Base-by-base conservation (phyloP, 2,329 filamentous ascomycete genomes). In the Fusarium pseudocircinatum region DNA sequence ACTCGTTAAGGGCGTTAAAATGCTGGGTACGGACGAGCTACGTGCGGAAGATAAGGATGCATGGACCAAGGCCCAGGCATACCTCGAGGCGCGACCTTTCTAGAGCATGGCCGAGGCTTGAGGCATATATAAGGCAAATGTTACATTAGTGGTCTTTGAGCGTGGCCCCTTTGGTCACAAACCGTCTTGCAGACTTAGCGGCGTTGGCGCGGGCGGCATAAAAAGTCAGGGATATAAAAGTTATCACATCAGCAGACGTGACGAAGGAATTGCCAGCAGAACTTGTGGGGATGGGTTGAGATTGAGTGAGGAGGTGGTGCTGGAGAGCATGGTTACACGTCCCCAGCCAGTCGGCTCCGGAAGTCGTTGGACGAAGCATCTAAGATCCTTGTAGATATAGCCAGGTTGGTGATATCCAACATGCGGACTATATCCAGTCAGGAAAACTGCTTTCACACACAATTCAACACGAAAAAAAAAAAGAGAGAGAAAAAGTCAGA, bases 41-140 rank as follows among this genome's bases (percentile, higher is more conserved):
- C 76, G 84, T 9, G 79, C 82, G 30, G 80, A 78, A 4, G 87
- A 88, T 72, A 87, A 85, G 79, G 79, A 81, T 16, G 82, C 83
- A 22, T 92, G 90, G 90, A 82, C 86, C 71, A 86, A 84, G 75
- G 89, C 90, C 4, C 84, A 85, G 64, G 81, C 83, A 32, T 92
- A 89, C 77, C 82, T 91, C 24, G 81, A 85, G 60, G 79, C 80
- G 28, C 79, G 85, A 52, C 82, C 83, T 40, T 84, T 84, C 74
- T 85, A 79, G 64, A 44, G 56, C 32, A 54, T 42, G 60, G 75
- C 54, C 63, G 42, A 46, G 46, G 54, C 47, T 66, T 60, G 53
- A 56, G 63, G 60, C 62, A 73, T 40, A 64, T 69, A 52, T 64
- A 75, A 70, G 63, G 69, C 60, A 74, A 61, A 61, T 72, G 61